Percentiles rank a stretch among this genome's conserved stretches.
phyloP scores from a whole-genome alignment of 1,139 yeast genomes.

The Geotrichum aggregatum region DNA sequence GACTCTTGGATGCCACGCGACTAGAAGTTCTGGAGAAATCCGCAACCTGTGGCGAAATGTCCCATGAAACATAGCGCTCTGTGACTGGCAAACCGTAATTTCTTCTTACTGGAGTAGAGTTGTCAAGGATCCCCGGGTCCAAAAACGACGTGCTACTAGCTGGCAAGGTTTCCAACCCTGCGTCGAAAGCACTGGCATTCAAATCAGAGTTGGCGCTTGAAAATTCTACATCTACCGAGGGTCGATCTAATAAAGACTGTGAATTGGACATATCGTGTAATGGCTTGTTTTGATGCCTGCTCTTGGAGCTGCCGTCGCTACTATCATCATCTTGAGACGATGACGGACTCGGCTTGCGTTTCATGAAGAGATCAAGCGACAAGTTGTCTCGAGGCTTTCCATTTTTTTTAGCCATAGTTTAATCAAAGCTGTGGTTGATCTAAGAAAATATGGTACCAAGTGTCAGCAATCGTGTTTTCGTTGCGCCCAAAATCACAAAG shows the following conservation, averaged over 20 bases:
- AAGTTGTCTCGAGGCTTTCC: constrained; percentile 5
- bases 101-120: neutral
- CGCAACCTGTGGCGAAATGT: constrained; percentile 1
- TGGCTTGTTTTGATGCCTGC: neutral
- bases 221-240: no score
- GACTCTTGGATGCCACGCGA: neutral
- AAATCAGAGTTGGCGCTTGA: no score
- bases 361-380: constrained; percentile 14
- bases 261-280: no score
- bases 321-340: neutral
- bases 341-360: neutral
- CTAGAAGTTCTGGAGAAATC: neutral
- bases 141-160: no score
- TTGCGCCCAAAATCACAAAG: no score
- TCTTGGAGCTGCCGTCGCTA: neutral
- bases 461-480: no score
- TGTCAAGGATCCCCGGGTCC: no score
- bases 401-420: neutral
- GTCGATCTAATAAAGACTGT: no score
- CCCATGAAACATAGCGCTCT: constrained; percentile 4
- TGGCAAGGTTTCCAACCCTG: no score
- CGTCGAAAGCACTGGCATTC: no score
- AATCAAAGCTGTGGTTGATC: no score
- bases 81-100: neutral
- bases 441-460: no score